Percentiles rank a stretch among this genome's conserved stretches.
Evolutionary conservation across 257 asterid genomes (phyloP).

Genomic region (Capsicum pubescens): DNA sequence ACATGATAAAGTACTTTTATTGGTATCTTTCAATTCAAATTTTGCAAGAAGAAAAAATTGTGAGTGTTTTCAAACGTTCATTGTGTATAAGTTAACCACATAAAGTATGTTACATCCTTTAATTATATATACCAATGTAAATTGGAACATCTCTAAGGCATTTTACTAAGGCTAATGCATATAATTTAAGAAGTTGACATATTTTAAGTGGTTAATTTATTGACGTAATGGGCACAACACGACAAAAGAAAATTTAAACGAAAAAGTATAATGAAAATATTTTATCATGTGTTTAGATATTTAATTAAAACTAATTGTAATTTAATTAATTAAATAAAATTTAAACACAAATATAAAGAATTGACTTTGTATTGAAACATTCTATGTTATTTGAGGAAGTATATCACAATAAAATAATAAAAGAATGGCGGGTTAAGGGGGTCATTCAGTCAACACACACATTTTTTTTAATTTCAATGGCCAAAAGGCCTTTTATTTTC

Average conservation of each 20-base stretch:
- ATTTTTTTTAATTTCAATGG: too few species aligned
- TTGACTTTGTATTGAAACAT: not conserved
- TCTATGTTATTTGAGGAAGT: not conserved
- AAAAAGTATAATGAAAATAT: not conserved
- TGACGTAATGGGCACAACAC: not conserved
- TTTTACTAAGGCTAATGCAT: not conserved
- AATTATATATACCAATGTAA: not conserved
- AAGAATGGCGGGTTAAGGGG: not conserved
- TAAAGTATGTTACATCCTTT: not conserved
- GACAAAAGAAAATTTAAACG: not conserved
- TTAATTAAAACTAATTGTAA: not conserved
- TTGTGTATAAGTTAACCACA: too few species aligned
- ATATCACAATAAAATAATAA: not conserved
- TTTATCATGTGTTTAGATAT: not conserved
- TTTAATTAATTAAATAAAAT: not conserved
- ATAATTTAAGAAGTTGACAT: not conserved
- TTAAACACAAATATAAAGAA: not conserved
- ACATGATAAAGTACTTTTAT: too few species aligned
- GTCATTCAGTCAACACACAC: not conserved
- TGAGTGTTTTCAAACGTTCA: too few species aligned
- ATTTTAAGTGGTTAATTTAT: not conserved
- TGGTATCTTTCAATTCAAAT: too few species aligned
- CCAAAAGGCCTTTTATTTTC: too few species aligned
- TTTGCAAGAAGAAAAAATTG: too few species aligned
- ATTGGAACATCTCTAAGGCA: not conserved